Percentiles rank a stretch among this genome's conserved stretches.
phyloP scores from a whole-genome alignment of 768 basidiomycete species.

The Amanita pallidorosea region DNA sequence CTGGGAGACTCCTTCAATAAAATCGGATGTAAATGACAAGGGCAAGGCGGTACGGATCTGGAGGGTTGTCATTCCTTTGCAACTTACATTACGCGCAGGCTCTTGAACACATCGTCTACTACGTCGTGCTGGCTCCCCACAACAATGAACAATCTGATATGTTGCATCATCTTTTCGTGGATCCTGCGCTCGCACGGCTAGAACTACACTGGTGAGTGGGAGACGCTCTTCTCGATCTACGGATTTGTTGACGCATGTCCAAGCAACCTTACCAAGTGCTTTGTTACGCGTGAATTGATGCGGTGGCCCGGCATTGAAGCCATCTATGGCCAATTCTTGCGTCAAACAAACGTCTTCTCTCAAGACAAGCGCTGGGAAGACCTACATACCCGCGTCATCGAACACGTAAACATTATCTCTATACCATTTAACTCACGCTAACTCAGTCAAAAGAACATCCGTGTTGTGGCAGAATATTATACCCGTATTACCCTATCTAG shows the following conservation, averaged over 20 bases:
- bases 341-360: conserved; percentile 72
- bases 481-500: conserved; percentile 82
- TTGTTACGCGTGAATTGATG: conserved; percentile 89
- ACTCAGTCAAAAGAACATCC: conserved; percentile 64
- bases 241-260: conserved; percentile 10
- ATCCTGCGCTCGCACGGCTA: conserved; percentile 72
- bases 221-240: not conserved
- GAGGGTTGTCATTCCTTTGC: conserved; percentile 1
- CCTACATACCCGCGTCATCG: conserved; percentile 89
- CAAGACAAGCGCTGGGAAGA: conserved; percentile 84
- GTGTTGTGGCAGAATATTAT: conserved; percentile 90
- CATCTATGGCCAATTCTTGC: conserved; percentile 79
- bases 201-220: conserved; percentile 69
- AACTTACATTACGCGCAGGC: conserved; percentile 36
- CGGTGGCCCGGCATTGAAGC: conserved; percentile 91
- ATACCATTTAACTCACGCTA: not conserved
- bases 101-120: conserved; percentile 91
- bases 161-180: conserved; percentile 75
- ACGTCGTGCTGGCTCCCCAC: conserved; percentile 86
- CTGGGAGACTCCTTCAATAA: conserved; percentile 94
- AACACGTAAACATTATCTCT: conserved; percentile 60
- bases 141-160: conserved; percentile 98
- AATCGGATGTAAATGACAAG: conserved; percentile 65
- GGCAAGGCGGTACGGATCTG: conserved; percentile 45
- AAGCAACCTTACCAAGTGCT: conserved; percentile 91